phyloP scores from a whole-genome alignment of 257 asterid genomes.

The Vinca minor region DNA sequence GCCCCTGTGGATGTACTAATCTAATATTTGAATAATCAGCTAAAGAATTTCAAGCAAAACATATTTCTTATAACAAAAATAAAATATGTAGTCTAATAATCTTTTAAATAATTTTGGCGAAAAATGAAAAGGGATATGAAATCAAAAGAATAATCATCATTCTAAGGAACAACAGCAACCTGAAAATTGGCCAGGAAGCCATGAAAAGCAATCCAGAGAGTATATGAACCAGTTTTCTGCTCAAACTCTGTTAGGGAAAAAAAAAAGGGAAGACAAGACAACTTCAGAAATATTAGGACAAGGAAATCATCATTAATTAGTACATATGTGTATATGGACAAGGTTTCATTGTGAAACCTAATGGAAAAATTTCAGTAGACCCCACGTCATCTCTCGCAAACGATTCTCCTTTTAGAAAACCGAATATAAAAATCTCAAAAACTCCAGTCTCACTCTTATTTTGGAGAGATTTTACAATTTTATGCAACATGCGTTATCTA shows the following conservation, averaged over 20 bases:
- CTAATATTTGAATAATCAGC: constrained; percentile 50
- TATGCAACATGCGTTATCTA: no score
- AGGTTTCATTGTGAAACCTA: no score
- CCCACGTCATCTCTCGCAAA: no score
- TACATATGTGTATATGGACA: no score
- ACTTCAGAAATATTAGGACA: not conserved
- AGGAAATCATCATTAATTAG: constrained; percentile 4
- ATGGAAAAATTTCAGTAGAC: no score
- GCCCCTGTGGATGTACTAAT: constrained; percentile 78
- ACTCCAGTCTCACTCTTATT: no score
- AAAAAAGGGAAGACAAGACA: not conserved
- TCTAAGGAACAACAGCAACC: constrained; percentile 35
- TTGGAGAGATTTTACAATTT: no score
- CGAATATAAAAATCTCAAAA: no score
- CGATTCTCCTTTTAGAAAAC: no score
- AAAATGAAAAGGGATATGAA: not conserved
- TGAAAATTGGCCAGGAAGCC: constrained; percentile 95
- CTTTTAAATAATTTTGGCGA: not conserved
- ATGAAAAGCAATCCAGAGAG: constrained; percentile 74
- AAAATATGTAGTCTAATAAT: not conserved
- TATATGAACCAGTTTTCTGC: constrained; percentile 92
- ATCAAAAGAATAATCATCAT: not conserved
- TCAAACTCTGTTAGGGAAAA: constrained; percentile 45
- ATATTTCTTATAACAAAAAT: not conserved
- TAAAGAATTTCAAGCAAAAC: constrained; percentile 23